Percentiles rank a stretch among this genome's conserved stretches.
These are phyloP conservation scores for Pterocarpus macrocarpus DNA, from an alignment of 306 rosid species.

Conservation along the genomic window DNA sequence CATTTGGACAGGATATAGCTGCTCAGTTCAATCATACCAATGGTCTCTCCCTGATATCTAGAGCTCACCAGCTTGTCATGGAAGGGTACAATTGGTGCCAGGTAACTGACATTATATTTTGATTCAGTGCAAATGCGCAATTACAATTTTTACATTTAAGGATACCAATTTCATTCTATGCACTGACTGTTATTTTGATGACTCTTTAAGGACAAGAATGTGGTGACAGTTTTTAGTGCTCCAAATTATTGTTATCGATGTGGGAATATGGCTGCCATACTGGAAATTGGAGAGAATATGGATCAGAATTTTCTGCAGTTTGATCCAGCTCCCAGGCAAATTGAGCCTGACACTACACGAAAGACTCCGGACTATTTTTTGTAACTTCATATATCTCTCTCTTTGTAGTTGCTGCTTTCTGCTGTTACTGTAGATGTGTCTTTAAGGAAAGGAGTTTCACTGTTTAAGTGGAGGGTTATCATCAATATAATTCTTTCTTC, in stretches of 20 bases:
- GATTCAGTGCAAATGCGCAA: background rate
- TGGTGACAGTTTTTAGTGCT: constrained; percentile 97
- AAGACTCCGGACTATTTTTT: constrained; percentile 99
- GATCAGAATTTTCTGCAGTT: constrained; percentile 99
- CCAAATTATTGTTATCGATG: constrained; percentile 98
- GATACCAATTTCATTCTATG: constrained; percentile 10
- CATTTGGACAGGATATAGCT: constrained; percentile 99
- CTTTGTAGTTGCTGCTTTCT: constrained; percentile 73
- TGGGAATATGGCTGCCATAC: constrained; percentile 99
- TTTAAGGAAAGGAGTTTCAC: constrained; percentile 60
- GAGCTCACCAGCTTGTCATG: constrained; percentile 99
- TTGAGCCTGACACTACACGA: constrained; percentile 96
- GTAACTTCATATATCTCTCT: constrained; percentile 65
- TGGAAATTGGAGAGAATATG: constrained; percentile 97
- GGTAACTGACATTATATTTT: constrained; percentile 59
- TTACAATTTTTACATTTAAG: constrained; percentile 15
- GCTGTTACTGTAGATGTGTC: constrained; percentile 80
- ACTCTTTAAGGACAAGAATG: constrained; percentile 88
- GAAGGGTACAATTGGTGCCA: constrained; percentile 99
- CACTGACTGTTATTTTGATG: constrained; percentile 44
- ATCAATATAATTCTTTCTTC: constrained; percentile 84
- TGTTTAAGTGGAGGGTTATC: constrained; percentile 70
- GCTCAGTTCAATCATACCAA: constrained; percentile 92
- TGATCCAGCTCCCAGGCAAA: constrained; percentile 98
- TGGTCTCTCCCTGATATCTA: constrained; percentile 93